Conservation (phyloP, 352 stramenopile genomes). For the Phytophthora constricta region DNA sequence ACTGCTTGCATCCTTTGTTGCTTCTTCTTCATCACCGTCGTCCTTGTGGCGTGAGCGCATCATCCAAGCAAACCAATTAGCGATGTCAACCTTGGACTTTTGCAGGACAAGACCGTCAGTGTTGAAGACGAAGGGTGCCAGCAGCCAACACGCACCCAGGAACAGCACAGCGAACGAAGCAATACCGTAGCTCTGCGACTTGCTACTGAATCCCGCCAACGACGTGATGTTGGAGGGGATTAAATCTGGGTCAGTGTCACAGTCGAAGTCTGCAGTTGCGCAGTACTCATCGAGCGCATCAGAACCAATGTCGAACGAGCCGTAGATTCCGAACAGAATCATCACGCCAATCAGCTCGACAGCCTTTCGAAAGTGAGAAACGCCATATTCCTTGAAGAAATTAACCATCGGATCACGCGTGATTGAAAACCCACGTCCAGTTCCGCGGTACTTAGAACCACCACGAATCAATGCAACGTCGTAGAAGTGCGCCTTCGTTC, state of each 20-base stretch:
- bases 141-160: slow-evolving; percentile 81
- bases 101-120: slow-evolving; percentile 85
- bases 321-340: slow-evolving; percentile 83
- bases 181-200: slow-evolving; percentile 78
- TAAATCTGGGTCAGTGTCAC: slow-evolving; percentile 48
- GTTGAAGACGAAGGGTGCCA: slow-evolving; percentile 89
- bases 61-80: slow-evolving; percentile 88
- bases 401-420: slow-evolving; percentile 88
- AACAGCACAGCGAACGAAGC: slow-evolving; percentile 86
- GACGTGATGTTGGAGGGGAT: slow-evolving; percentile 76
- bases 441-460: slow-evolving; percentile 87
- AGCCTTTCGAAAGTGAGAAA: slow-evolving; percentile 88
- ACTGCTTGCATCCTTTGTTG: slow-evolving; percentile 36
- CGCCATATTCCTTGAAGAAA: slow-evolving; percentile 89
- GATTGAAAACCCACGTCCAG: slow-evolving; percentile 86
- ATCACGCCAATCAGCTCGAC: slow-evolving; percentile 87
- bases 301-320: slow-evolving; percentile 75
- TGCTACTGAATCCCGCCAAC: slow-evolving; percentile 58
- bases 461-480: slow-evolving; percentile 84
- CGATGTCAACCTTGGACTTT: slow-evolving; percentile 83
- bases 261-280: slow-evolving; percentile 49
- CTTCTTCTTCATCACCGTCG: slow-evolving; percentile 45
- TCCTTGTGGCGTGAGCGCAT: slow-evolving; percentile 62
- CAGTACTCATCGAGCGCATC: slow-evolving; percentile 56
- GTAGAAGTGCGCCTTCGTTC: slow-evolving; percentile 89